phyloP scores from a whole-genome alignment of 2,329 filamentous ascomycete genomes.

The Ilyonectria destructans region DNA sequence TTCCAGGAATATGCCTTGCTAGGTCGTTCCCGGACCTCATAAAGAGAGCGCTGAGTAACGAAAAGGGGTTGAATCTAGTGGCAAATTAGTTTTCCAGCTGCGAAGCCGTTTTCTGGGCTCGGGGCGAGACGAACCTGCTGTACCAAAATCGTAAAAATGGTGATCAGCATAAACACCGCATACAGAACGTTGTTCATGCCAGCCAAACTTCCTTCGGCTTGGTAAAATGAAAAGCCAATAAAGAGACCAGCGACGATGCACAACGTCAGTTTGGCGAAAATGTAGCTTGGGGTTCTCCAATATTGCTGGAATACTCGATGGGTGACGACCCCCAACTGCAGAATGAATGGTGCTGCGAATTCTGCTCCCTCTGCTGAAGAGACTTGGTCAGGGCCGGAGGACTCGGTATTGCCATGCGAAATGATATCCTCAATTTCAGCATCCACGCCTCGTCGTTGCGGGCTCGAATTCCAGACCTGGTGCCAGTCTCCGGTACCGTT shows the following conservation, averaged over 20 bases:
- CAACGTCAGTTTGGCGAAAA: conserved; percentile 80
- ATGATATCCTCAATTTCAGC: conserved; percentile 76
- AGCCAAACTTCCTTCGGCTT: too few relatives aligned
- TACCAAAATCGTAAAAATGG: conserved; percentile 80
- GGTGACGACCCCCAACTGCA: conserved; percentile 69
- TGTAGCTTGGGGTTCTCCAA: too few relatives aligned
- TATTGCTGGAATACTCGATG: conserved; percentile 85
- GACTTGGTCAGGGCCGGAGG: conserved; percentile 51
- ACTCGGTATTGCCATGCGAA: conserved; percentile 73
- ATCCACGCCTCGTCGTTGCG: conserved; percentile 54
- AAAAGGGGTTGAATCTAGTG: conserved; percentile 82
- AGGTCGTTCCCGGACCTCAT: conserved; percentile 85
- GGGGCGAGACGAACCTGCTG: conserved; percentile 64
- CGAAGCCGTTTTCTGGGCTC: neutral
- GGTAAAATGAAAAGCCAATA: conserved; percentile 79
- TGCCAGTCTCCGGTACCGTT: conserved; percentile 75
- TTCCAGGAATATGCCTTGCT: too few relatives aligned
- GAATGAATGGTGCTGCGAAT: conserved; percentile 79
- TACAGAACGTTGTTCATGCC: conserved; percentile 84
- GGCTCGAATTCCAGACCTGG: conserved; percentile 72
- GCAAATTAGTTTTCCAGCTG: neutral
- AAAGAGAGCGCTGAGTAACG: conserved; percentile 81
- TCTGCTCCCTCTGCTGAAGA: conserved; percentile 40
- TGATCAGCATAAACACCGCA: conserved; percentile 82
- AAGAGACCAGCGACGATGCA: conserved; percentile 75